Evolutionary conservation across 306 rosid genomes (phyloP).

Genomic region (Chamaecrista fasciculata): DNA sequence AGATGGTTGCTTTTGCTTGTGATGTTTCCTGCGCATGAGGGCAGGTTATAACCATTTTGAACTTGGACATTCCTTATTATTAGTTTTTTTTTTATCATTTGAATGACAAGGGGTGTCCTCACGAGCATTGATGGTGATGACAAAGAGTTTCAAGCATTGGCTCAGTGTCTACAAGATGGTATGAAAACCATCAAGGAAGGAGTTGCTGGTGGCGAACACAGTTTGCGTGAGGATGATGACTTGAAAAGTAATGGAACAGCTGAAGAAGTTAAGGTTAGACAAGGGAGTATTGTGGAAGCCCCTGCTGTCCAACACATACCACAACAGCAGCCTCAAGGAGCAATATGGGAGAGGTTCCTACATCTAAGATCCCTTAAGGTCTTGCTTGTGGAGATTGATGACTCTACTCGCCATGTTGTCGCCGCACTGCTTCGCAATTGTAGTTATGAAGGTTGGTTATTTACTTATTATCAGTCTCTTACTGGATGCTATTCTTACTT

Average conservation of each 20-base stretch:
- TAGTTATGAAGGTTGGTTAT: slow-evolving; percentile 78
- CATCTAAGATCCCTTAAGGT: slow-evolving; percentile 82
- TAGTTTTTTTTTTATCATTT: slow-evolving; percentile 24
- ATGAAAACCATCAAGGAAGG: slow-evolving; percentile 39
- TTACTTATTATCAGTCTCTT: not conserved
- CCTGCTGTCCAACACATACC: slow-evolving; percentile 43
- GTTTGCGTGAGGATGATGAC: slow-evolving; percentile 37
- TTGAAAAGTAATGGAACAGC: slow-evolving; percentile 46
- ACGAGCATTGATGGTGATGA: slow-evolving; percentile 53
- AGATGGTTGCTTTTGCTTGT: slow-evolving; percentile 28
- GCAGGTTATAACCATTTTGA: slow-evolving; percentile 34
- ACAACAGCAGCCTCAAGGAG: slow-evolving; percentile 66
- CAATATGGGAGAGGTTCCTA: slow-evolving; percentile 89
- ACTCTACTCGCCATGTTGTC: slow-evolving; percentile 84
- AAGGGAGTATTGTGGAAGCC: slow-evolving; percentile 38
- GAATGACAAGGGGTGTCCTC: slow-evolving; percentile 51
- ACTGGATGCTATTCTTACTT: not conserved
- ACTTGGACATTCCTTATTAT: slow-evolving; percentile 32
- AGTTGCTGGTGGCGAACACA: slow-evolving; percentile 33
- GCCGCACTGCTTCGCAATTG: slow-evolving; percentile 92
- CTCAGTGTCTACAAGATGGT: slow-evolving; percentile 37
- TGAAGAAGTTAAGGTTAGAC: slow-evolving; percentile 48
- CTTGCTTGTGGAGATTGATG: slow-evolving; percentile 83
- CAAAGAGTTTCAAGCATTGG: slow-evolving; percentile 42
- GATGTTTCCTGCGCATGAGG: slow-evolving; percentile 42